Evolutionary conservation across 768 basidiomycete species (phyloP), one percentile per base, ranked within the genome.

Genomic region (Pleurotus tuoliensis): DNA sequence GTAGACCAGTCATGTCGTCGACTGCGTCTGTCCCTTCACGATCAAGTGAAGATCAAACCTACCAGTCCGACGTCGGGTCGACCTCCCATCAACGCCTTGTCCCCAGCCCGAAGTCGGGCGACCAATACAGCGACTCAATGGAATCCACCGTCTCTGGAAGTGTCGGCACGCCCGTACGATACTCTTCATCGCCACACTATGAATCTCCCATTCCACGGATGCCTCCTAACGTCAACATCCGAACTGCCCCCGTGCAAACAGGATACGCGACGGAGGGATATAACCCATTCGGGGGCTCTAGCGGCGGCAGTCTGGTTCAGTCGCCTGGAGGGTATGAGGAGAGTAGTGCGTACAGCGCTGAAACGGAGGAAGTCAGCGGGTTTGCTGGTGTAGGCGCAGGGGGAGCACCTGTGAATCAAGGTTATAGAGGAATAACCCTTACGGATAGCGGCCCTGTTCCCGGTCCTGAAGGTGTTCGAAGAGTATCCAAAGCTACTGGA

Each of bases 401-500:
- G n/a, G 57, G 62, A 7, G 51, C 39, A 13, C n/a, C 51, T 9
- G 16, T n/a, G 15, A 25, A 39, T 24, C 51, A 41, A 53, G 51
- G n/a, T 11, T 53, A 53, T 38, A 82, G 90, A 9, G 92, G 94
- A 20, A 79, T 97, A 47, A 86, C 86, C 45, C 71, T 98, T 56
- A 82, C 82, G 55, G 95, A 98, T 62, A 74, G 82, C 63, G 95
- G 95, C 12, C 92, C 92, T 39, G 89, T 94, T 2, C 86, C 90
- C 40, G 81, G 82, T 37, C 81, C 84, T 7, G 86, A 89, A 15
- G 87, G 88, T 53, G 93, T 94, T 24, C 81, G 92, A 40, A 73
- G 93, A 56, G 89, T 95, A 24, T 81, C 90, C 47, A 76, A 90
- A 63, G 83, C 80, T 47, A 65, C 75, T 7, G 72, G 72, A 39